phyloP scores from a whole-genome alignment of 345 rosid species.

The Lumnitzera littorea region DNA sequence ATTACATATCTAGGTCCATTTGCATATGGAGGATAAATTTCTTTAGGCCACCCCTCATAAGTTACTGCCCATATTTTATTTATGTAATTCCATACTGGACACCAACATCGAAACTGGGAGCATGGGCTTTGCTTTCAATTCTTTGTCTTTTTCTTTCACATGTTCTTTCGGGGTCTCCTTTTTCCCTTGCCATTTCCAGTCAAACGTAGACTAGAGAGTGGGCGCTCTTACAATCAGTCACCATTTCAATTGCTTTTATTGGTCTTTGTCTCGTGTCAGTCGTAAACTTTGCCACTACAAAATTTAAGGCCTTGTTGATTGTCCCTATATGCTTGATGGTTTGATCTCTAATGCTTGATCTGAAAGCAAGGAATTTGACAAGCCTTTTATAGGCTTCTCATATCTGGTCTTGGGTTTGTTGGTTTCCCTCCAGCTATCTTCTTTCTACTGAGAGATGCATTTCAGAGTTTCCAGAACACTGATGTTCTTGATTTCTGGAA shows the following conservation, averaged over 20 bases:
- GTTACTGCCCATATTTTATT: conserved; percentile 94
- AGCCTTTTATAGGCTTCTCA: conserved; percentile 32
- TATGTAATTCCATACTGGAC: conserved; percentile 47
- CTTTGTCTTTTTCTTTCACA: conserved; percentile 39
- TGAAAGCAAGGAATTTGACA: conserved; percentile 29
- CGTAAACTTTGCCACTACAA: conserved; percentile 86
- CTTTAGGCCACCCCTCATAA: conserved; percentile 95
- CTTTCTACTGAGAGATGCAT: conserved; percentile 34
- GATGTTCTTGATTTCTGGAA: conserved; percentile 66
- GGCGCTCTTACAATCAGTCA: conserved; percentile 75
- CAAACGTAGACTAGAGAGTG: conserved; percentile 37
- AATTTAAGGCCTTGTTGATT: conserved; percentile 71
- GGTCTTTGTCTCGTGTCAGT: conserved; percentile 86
- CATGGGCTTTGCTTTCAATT: conserved; percentile 55
- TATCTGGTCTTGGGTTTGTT: conserved; percentile 33
- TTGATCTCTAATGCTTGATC: conserved; percentile 54
- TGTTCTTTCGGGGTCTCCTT: conserved; percentile 38
- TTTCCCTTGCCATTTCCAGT: conserved; percentile 15
- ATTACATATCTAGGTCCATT: conserved; percentile 91
- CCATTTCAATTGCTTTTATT: conserved; percentile 63
- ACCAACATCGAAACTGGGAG: conserved; percentile 37
- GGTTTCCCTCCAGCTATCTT: conserved; percentile 66
- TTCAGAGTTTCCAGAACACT: conserved; percentile 35
- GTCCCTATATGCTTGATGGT: conserved; percentile 78
- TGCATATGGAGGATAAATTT: conserved; percentile 89